Percentiles rank a stretch among this genome's conserved stretches.
These are phyloP conservation scores for Handroanthus guayacan DNA, from an alignment of 257 asterid species.

Conservation along the genomic window DNA sequence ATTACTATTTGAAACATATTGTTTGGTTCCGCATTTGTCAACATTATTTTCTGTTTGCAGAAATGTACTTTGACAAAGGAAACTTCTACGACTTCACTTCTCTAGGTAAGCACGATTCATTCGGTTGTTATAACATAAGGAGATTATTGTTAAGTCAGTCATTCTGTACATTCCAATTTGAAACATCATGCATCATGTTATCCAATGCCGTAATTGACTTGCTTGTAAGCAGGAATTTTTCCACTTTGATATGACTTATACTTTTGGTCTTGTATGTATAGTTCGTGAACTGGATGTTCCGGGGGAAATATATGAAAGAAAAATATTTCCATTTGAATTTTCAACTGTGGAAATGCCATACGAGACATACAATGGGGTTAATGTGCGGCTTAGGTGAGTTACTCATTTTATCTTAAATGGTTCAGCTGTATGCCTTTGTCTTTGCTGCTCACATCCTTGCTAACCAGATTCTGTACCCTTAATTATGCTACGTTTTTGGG, in stretches of 20 bases:
- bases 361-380: conserved; percentile 91
- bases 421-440: conserved; percentile 11
- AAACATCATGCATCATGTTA: not conserved
- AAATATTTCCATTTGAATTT: conserved; percentile 94
- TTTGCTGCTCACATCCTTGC: conserved; percentile 19
- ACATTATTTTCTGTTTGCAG: conserved; percentile 40
- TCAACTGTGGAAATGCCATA: conserved; percentile 99
- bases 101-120: conserved; percentile 60
- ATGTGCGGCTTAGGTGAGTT: conserved; percentile 92
- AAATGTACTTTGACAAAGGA: conserved; percentile 86
- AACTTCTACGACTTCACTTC: conserved; percentile 95
- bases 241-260: conserved; percentile 27
- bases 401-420: conserved; percentile 45
- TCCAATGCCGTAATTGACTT: conserved; percentile 21
- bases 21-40: conserved; percentile 1
- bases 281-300: conserved; percentile 95
- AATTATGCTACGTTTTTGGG: conserved; percentile 22
- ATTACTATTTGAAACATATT: not conserved
- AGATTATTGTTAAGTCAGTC: conserved; percentile 16
- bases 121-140: conserved; percentile 20
- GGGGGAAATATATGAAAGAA: conserved; percentile 93
- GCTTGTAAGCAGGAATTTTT: conserved; percentile 25
- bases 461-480: conserved; percentile 17
- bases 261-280: conserved; percentile 36
- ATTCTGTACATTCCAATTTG: not conserved